phyloP scores from a whole-genome alignment of 1,139 yeast genomes.

The Nakaseomyces glabratus region DNA sequence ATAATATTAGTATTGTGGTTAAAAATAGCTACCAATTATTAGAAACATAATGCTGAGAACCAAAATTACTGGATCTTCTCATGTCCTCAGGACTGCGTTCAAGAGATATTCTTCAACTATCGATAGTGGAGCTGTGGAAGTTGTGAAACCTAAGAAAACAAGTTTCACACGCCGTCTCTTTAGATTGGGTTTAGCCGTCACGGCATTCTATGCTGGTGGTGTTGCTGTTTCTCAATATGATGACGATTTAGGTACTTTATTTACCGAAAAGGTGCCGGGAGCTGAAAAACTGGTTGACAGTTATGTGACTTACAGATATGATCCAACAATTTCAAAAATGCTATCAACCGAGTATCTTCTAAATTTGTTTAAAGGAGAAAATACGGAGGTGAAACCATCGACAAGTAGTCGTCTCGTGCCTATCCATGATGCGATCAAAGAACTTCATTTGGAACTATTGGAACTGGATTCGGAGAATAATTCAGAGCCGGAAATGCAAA shows the following conservation, averaged over 20 bases:
- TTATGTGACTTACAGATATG: slow-evolving; percentile 38
- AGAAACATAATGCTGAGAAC: slow-evolving; percentile 1
- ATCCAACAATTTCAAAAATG: slow-evolving; percentile 5
- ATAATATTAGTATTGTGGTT: too few relatives aligned
- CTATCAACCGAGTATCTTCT: not conserved
- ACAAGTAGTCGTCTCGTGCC: slow-evolving; percentile 1
- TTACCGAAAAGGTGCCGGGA: slow-evolving; percentile 52
- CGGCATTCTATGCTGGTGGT: slow-evolving; percentile 38
- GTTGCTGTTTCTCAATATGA: slow-evolving; percentile 37
- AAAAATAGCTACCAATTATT: not conserved
- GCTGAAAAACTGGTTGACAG: slow-evolving; percentile 45
- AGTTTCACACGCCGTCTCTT: slow-evolving; percentile 31
- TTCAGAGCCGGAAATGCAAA: slow-evolving; percentile 28
- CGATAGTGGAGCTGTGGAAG: slow-evolving; percentile 4
- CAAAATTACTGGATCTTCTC: not conserved
- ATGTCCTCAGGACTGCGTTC: not conserved
- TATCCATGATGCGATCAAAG: slow-evolving; percentile 8
- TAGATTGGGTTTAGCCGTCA: slow-evolving; percentile 32
- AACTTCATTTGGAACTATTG: slow-evolving; percentile 26
- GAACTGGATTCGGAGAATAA: slow-evolving; percentile 19
- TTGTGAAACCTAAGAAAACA: slow-evolving; percentile 12
- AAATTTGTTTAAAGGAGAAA: slow-evolving; percentile 10
- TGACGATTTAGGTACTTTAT: slow-evolving; percentile 40
- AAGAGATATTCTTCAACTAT: slow-evolving; percentile 1
- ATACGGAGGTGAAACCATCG: slow-evolving; percentile 6